Conservation (phyloP, 345 rosid species). For the Mercurialis annua region DNA sequence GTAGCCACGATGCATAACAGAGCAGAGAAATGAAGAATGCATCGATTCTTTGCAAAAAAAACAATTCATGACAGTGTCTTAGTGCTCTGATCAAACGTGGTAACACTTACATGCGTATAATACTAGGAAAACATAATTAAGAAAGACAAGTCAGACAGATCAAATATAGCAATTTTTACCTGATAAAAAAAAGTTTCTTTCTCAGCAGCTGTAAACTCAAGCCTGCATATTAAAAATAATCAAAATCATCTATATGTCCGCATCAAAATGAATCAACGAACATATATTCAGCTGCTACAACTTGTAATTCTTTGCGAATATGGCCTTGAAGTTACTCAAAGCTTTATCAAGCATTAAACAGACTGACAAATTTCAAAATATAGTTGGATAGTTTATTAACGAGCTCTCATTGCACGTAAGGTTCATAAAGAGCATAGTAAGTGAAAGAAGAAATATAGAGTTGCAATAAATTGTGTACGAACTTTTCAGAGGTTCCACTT, state of each 20-base stretch:
- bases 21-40: neutral
- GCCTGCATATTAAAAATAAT: conserved; percentile 48
- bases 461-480: neutral
- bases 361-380: neutral
- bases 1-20: conserved; percentile 26
- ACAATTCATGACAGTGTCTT: neutral
- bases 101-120: neutral
- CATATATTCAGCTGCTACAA: neutral
- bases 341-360: neutral
- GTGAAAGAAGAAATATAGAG: neutral
- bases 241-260: neutral
- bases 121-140: neutral
- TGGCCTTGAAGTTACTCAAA: conserved; percentile 4
- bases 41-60: neutral
- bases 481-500: neutral
- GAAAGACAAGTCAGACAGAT: neutral
- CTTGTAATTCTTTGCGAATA: conserved; percentile 1
- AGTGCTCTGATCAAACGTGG: neutral
- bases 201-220: conserved; percentile 74
- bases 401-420: neutral
- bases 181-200: conserved; percentile 79
- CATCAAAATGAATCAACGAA: neutral
- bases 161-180: conserved; percentile 36
- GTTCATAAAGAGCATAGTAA: neutral
- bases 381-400: neutral